Evolutionary conservation across 257 asterid species (phyloP), one percentile per base, ranked within the genome.

Genomic region (Solanum phureja): DNA sequence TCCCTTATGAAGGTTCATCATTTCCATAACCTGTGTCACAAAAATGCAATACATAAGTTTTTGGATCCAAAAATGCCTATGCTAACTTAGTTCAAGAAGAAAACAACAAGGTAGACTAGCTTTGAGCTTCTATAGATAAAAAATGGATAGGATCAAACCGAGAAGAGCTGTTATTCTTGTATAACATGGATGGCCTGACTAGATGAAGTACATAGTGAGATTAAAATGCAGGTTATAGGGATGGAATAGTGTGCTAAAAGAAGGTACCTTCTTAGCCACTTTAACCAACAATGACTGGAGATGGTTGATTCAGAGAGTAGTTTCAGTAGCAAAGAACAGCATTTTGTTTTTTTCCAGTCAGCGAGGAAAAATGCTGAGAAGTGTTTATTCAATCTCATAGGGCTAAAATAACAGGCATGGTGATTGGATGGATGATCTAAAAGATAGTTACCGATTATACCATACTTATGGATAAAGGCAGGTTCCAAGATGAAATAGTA

Each of bases 21-120:
- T 91, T 94, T 96, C 99, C 90, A 88, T 58, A 23, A 86, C 95
- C 99, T 97, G 93, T 83, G 37, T 42, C 71, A 82, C 71, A 49
- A 82, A 29, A 31, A 49, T 3, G 44, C 71, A 82, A 29, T 82
- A 10, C 86, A 18, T 82, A 19, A 29, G 44, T 49, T 19, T 31
- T 82, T 42, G 38, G 85, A 46, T 44, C 37, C 38, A 37, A 46
- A 81, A 81, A 46, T 44, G 27, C 38, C 1, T 79, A 3, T 2
- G 40, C 16, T 4, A 79, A 29, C 66, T 79, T 13, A 27, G n/a
- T 24, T 44, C 64, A 49, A 44, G 68, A 16, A 44, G 18, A 44
- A 81, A 81, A 27, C 14, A 81, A 46, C 24, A n/a, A 27, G 27
- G 85, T 14, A 29, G 27, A 44, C 7, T 27, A 16, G 27, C 66